A percentile compares a stretch with the other conserved stretches of the same genome.
Evolutionary conservation across 139 green algal species (phyloP).

Genomic region (Diplosphaera chodatii): DNA sequence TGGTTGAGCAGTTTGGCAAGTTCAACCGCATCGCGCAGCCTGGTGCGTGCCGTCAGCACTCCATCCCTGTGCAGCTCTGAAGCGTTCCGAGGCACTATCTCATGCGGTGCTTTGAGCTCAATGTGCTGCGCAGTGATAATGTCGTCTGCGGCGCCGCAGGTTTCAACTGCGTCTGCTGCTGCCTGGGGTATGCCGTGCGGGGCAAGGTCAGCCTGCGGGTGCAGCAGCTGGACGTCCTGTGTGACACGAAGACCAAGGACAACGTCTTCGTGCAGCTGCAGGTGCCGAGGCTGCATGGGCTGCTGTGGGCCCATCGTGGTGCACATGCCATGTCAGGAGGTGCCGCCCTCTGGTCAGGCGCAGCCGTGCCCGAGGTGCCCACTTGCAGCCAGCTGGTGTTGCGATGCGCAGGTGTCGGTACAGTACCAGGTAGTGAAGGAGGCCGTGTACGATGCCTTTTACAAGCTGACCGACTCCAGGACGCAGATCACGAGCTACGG

Average conservation of each 20-base stretch:
- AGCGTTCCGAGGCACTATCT: too few relatives aligned
- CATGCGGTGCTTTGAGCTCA: too few relatives aligned
- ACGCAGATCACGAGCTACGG: slow-evolving; percentile 60
- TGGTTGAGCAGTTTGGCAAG: slow-evolving; percentile 41
- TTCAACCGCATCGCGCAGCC: slow-evolving; percentile 36
- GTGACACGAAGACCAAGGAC: slow-evolving; percentile 78
- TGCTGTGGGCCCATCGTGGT: too few relatives aligned
- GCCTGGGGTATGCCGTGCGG: slow-evolving; percentile 35
- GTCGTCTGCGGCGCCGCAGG: too few relatives aligned
- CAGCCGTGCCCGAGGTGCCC: too few relatives aligned
- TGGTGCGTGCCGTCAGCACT: too few relatives aligned
- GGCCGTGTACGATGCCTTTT: slow-evolving; percentile 72
- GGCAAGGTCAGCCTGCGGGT: slow-evolving; percentile 57
- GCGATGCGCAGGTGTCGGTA: slow-evolving; percentile 57
- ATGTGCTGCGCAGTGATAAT: too few relatives aligned
- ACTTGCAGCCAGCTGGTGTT: too few relatives aligned
- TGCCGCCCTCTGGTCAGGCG: too few relatives aligned
- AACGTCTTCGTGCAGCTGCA: slow-evolving; percentile 73
- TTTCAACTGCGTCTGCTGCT: slow-evolving; percentile 56
- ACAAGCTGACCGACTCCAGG: slow-evolving; percentile 61
- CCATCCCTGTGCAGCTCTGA: too few relatives aligned
- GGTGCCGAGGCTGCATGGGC: too few relatives aligned
- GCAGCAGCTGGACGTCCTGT: slow-evolving; percentile 66
- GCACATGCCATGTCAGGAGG: too few relatives aligned
- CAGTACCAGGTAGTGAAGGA: slow-evolving; percentile 68